Conservation (phyloP, 108 stramenopile genomes). For the Parmales sp. region DNA sequence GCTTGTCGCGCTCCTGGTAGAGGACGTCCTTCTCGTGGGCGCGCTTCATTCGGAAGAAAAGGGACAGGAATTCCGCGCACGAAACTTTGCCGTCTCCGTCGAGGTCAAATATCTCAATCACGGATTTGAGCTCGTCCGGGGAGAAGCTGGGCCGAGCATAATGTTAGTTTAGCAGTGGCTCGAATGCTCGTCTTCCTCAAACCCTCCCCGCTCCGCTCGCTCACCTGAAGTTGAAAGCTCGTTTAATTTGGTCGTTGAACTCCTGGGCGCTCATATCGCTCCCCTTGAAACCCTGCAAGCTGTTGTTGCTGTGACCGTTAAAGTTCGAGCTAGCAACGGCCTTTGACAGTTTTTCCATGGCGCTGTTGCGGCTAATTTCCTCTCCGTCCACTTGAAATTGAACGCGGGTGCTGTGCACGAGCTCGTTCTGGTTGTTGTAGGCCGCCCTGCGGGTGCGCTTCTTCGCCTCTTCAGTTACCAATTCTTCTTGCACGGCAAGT, state of each 20-base stretch:
- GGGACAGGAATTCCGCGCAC: not conserved
- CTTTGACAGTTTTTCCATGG: not conserved
- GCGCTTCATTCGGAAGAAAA: slow-evolving; percentile 2
- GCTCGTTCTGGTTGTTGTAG: too few relatives aligned
- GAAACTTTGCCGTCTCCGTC: slow-evolving; percentile 1
- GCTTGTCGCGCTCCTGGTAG: not conserved
- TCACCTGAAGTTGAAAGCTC: too few relatives aligned
- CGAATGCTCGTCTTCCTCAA: not conserved
- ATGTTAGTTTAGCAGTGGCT: not conserved
- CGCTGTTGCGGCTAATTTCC: not conserved
- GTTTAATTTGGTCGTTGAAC: not conserved
- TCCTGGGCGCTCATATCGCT: not conserved
- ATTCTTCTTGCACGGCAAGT: too few relatives aligned
- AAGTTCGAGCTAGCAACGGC: not conserved
- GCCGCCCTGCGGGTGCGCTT: too few relatives aligned
- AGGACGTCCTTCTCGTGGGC: not conserved
- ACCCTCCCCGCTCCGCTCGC: not conserved
- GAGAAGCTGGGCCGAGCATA: not conserved
- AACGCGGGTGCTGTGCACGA: too few relatives aligned
- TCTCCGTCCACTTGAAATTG: slow-evolving; percentile 1
- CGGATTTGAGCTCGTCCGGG: not conserved
- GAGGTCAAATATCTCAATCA: not conserved
- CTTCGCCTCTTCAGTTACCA: too few relatives aligned
- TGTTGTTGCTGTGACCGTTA: not conserved
- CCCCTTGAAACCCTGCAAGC: not conserved